Conservation (phyloP, 2,329 filamentous ascomycete genomes). For the Calonectria montana region DNA sequence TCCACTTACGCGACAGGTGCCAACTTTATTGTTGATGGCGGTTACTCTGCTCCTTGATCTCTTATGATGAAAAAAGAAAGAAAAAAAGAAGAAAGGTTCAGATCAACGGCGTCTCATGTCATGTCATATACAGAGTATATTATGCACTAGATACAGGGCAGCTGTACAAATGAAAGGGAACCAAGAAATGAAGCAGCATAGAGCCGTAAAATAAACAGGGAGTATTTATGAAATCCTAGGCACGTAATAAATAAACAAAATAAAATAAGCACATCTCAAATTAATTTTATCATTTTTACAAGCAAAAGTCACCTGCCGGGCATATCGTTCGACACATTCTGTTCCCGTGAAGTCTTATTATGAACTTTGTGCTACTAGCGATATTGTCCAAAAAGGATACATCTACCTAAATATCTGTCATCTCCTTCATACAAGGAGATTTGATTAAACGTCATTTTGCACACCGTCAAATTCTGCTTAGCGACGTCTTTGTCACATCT, state of each 20-base stretch:
- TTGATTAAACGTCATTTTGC: too few relatives aligned
- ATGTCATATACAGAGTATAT: neutral
- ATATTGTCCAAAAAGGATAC: too few relatives aligned
- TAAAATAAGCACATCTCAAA: neutral
- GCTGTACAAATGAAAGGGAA: neutral
- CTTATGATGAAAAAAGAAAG: too few relatives aligned
- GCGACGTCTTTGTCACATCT: too few relatives aligned
- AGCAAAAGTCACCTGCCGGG: too few relatives aligned
- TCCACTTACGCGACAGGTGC: conserved; percentile 48
- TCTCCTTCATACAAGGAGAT: too few relatives aligned
- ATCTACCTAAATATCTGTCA: too few relatives aligned
- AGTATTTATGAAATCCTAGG: neutral
- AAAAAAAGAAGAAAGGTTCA: too few relatives aligned
- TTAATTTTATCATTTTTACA: neutral
- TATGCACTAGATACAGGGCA: neutral
- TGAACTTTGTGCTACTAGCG: too few relatives aligned
- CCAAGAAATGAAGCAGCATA: neutral
- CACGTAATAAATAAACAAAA: neutral
- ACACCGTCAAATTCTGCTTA: too few relatives aligned
- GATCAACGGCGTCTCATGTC: neutral
- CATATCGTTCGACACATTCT: too few relatives aligned
- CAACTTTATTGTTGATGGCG: conserved; percentile 47
- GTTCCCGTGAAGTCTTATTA: too few relatives aligned
- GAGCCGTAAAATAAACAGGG: neutral
- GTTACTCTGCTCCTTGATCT: conserved; percentile 42